Evolutionary conservation across 176 grass and related monocot genomes (phyloP).

Genomic region (Carex scoparia): DNA sequence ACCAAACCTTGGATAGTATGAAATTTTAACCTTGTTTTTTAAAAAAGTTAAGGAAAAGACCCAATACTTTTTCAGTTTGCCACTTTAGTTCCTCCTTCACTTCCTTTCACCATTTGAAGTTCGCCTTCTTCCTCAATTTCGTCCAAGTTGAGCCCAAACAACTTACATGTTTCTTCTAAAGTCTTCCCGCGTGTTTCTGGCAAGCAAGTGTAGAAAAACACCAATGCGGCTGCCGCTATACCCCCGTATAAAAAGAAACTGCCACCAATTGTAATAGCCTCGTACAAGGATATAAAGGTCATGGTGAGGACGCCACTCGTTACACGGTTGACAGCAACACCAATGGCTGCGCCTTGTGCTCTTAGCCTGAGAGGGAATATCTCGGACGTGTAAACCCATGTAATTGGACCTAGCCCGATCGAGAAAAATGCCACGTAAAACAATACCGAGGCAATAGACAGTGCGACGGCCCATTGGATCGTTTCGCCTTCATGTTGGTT

Average conservation of each 20-base stretch:
- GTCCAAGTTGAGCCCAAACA: slow-evolving; percentile 39
- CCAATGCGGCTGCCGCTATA: slow-evolving; percentile 35
- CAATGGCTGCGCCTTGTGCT: slow-evolving; percentile 49
- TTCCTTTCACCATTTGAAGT: slow-evolving; percentile 45
- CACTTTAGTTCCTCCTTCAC: slow-evolving; percentile 18
- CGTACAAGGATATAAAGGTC: slow-evolving; percentile 70
- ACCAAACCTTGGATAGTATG: not conserved
- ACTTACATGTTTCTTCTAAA: slow-evolving; percentile 53
- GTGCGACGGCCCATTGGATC: slow-evolving; percentile 48
- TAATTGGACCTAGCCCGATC: slow-evolving; percentile 72
- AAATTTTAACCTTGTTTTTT: not conserved
- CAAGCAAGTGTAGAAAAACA: slow-evolving; percentile 68
- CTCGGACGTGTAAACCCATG: slow-evolving; percentile 75
- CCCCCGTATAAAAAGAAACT: slow-evolving; percentile 73
- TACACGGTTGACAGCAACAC: slow-evolving; percentile 55
- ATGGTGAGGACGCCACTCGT: slow-evolving; percentile 77
- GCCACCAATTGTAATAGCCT: slow-evolving; percentile 73
- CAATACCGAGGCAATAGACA: slow-evolving; percentile 52
- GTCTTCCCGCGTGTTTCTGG: slow-evolving; percentile 68
- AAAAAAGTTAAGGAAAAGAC: not conserved
- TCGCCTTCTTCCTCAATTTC: slow-evolving; percentile 26
- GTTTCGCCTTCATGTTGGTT: slow-evolving; percentile 20
- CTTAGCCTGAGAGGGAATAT: slow-evolving; percentile 74
- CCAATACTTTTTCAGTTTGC: slow-evolving; percentile 12
- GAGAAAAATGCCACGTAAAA: slow-evolving; percentile 81